Percentiles rank a stretch among this genome's conserved stretches.
Evolutionary conservation across 768 basidiomycete genomes (phyloP).

Genomic region (Hemileccinum rubropunctum): DNA sequence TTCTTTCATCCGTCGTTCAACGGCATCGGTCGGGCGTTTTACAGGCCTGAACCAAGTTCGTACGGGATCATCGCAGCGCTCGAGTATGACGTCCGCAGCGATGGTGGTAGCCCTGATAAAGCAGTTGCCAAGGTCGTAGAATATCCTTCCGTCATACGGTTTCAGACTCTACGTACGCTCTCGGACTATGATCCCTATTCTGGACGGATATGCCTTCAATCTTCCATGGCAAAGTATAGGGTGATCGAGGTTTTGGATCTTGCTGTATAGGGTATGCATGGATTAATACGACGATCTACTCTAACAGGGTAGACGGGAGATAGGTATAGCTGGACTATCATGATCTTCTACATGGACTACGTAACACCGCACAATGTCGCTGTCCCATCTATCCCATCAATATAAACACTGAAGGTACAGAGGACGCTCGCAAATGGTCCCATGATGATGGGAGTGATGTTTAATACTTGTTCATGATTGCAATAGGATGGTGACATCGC

Average conservation of each 20-base stretch:
- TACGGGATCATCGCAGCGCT: conserved; percentile 1
- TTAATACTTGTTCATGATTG: too few species aligned
- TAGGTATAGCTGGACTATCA: neutral
- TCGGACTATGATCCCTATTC: conserved; percentile 22
- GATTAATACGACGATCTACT: too few species aligned
- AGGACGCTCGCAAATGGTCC: too few species aligned
- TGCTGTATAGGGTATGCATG: neutral
- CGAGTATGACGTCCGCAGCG: conserved; percentile 10
- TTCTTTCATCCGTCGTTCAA: conserved; percentile 14
- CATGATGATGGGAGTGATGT: too few species aligned
- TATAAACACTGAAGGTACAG: too few species aligned
- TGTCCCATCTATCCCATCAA: too few species aligned
- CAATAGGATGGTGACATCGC: too few species aligned
- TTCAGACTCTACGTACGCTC: neutral
- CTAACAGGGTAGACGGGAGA: neutral
- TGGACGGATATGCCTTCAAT: conserved; percentile 15
- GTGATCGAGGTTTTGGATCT: conserved; percentile 18
- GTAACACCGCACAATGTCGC: neutral
- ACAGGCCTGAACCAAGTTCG: neutral
- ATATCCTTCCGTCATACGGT: conserved; percentile 3
- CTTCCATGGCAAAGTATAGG: neutral
- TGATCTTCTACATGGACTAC: neutral
- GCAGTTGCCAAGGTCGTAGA: neutral
- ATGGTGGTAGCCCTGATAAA: too few species aligned
- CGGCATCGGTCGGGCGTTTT: conserved; percentile 13